Evolutionary conservation across 345 rosid species (phyloP).

Genomic region (Cochlearia excelsa): DNA sequence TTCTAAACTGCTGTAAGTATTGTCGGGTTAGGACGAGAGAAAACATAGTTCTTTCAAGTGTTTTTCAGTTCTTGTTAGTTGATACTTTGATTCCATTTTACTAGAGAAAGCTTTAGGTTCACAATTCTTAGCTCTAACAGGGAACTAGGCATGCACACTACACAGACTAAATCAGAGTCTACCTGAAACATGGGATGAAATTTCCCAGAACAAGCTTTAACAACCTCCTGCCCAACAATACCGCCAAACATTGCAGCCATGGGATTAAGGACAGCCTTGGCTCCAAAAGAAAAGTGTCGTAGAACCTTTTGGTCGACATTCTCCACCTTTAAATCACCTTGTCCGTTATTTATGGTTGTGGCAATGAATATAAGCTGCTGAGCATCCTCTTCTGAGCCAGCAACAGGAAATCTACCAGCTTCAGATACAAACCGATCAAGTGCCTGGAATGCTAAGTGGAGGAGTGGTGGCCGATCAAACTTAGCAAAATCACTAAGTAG

Average conservation of each 20-base stretch:
- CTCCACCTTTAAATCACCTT: slow-evolving; percentile 69
- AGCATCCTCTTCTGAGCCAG: slow-evolving; percentile 95
- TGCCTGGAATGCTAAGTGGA: slow-evolving; percentile 94
- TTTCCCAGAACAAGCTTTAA: slow-evolving; percentile 97
- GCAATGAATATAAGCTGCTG: slow-evolving; percentile 69
- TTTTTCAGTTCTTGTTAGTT: not conserved
- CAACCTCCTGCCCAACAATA: slow-evolving; percentile 95
- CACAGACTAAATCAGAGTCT: slow-evolving; percentile 1
- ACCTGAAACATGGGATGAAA: slow-evolving; percentile 98
- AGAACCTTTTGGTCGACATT: slow-evolving; percentile 75
- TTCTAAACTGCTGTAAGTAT: not conserved
- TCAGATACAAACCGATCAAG: slow-evolving; percentile 71
- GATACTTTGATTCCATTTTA: not conserved
- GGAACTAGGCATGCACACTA: slow-evolving; percentile 4
- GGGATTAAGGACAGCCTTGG: slow-evolving; percentile 94
- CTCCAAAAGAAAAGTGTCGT: slow-evolving; percentile 84
- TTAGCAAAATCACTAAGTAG: slow-evolving; percentile 92
- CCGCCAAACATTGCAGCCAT: slow-evolving; percentile 99
- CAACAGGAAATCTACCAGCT: slow-evolving; percentile 71
- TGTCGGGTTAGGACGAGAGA: not conserved
- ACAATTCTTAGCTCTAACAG: not conserved
- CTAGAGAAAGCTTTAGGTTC: not conserved
- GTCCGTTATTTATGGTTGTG: slow-evolving; percentile 53
- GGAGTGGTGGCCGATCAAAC: slow-evolving; percentile 85
- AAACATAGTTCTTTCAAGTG: not conserved